phyloP scores from a whole-genome alignment of 1,284 basidiomycete genomes.

The Wolfiporia cocos region DNA sequence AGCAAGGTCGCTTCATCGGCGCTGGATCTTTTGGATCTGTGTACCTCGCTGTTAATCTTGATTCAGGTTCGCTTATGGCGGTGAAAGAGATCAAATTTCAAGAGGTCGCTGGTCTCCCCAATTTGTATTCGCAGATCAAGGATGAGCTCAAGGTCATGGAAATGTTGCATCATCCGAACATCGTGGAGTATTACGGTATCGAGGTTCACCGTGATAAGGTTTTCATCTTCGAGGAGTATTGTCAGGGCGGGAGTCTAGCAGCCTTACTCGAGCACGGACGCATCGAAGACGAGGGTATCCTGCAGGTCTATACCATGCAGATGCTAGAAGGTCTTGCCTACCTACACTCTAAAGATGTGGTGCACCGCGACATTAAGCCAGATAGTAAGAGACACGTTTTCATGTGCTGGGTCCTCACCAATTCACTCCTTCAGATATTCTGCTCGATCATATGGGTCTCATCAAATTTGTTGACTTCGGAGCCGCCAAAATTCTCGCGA shows the following conservation, averaged over 20 bases:
- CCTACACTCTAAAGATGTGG: constrained; percentile 88
- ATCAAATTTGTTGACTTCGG: constrained; percentile 99
- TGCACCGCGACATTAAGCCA: constrained; percentile 98
- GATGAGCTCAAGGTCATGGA: constrained; percentile 99
- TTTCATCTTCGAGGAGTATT: constrained; percentile 99
- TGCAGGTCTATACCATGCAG: constrained; percentile 95
- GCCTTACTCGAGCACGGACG: constrained; percentile 89
- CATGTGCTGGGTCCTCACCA: constrained; percentile 1
- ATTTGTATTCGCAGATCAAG: constrained; percentile 88
- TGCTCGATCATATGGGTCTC: constrained; percentile 89
- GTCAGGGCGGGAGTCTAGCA: constrained; percentile 92
- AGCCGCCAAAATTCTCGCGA: constrained; percentile 95
- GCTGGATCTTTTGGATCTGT: constrained; percentile 97
- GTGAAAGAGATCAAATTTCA: constrained; percentile 99
- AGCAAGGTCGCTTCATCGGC: constrained; percentile 97
- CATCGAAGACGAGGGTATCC: constrained; percentile 95
- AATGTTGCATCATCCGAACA: constrained; percentile 96
- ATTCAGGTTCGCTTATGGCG: constrained; percentile 96
- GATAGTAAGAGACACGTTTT: constrained; percentile 66
- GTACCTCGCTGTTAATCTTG: constrained; percentile 97
- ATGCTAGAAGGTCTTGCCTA: constrained; percentile 95
- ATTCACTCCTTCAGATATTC: constrained; percentile 68
- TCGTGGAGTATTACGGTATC: constrained; percentile 99
- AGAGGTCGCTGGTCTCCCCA: constrained; percentile 80
- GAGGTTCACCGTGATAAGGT: constrained; percentile 99